These are phyloP conservation scores for Gossypium thurberi DNA, from an alignment of 345 rosid genomes.

Conservation along the genomic window DNA sequence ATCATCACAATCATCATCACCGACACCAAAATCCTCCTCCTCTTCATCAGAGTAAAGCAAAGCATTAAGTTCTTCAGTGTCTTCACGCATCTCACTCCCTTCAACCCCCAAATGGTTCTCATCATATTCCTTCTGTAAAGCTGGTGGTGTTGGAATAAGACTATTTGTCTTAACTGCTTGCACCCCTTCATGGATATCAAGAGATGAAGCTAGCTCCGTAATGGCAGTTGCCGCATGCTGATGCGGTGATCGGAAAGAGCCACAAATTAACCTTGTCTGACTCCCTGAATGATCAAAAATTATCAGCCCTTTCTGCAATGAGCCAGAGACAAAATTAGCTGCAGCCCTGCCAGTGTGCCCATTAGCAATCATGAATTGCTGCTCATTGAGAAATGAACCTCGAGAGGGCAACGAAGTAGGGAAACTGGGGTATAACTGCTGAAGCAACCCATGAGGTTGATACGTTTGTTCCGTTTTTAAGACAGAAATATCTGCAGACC, in stretches of 20 bases:
- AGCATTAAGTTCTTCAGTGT: constrained; percentile 92
- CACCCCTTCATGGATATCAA: constrained; percentile 20
- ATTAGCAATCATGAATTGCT: constrained; percentile 21
- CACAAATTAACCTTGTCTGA: constrained; percentile 49
- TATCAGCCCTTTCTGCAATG: constrained; percentile 39
- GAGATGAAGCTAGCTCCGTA: constrained; percentile 19
- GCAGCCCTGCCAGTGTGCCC: constrained; percentile 24
- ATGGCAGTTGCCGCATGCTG: constrained; percentile 23
- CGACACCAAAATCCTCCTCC: constrained; percentile 27
- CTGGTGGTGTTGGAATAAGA: constrained; percentile 20
- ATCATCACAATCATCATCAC: constrained; percentile 33
- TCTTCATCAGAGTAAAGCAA: constrained; percentile 76
- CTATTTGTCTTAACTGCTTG: constrained; percentile 23
- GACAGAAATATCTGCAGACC: constrained; percentile 23
- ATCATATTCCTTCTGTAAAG: constrained; percentile 27
- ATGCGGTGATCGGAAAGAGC: constrained; percentile 27
- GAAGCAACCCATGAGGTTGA: constrained; percentile 38
- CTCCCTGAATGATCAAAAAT: constrained; percentile 71
- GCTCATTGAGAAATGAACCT: constrained; percentile 27
- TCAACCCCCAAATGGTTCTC: constrained; percentile 31
- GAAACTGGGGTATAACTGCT: constrained; percentile 27
- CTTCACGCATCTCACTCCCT: constrained; percentile 82
- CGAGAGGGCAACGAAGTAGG: constrained; percentile 30
- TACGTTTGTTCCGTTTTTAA: constrained; percentile 32
- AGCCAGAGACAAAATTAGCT: constrained; percentile 24